Evolutionary conservation across 2,329 filamentous ascomycete genomes (phyloP).

Genomic region (Penicillium sclerotiorum): DNA sequence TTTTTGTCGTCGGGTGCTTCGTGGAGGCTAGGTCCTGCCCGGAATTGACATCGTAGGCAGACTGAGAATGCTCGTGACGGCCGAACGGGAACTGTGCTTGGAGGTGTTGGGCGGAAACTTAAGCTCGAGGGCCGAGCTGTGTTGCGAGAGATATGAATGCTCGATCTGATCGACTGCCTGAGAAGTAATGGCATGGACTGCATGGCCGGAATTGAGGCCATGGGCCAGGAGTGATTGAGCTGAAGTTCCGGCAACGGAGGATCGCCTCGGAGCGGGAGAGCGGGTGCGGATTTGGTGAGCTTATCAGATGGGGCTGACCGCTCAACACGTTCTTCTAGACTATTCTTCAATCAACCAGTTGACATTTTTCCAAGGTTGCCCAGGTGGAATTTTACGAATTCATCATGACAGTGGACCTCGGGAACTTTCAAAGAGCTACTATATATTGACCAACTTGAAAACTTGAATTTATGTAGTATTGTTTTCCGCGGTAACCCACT

Average conservation of each 20-base stretch:
- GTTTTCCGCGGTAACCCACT: too few species aligned
- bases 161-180: conserved; percentile 40
- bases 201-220: conserved; percentile 37
- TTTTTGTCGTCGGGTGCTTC: conserved; percentile 28
- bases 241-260: conserved; percentile 18
- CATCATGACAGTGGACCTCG: too few species aligned
- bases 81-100: conserved; percentile 24
- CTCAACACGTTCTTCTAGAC: neutral
- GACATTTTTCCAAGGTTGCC: neutral
- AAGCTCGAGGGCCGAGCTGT: conserved; percentile 23
- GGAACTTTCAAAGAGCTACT: too few species aligned
- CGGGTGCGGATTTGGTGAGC: conserved; percentile 8
- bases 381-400: too few species aligned
- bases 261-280: conserved; percentile 20
- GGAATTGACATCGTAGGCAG: conserved; percentile 49
- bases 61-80: conserved; percentile 38
- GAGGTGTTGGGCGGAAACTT: conserved; percentile 26
- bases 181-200: conserved; percentile 44
- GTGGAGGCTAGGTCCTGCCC: conserved; percentile 30
- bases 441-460: too few species aligned
- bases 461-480: too few species aligned
- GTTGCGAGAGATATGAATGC: conserved; percentile 26
- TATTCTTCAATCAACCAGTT: neutral
- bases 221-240: conserved; percentile 20
- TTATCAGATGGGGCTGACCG: conserved; percentile 23